Percentiles rank a stretch among this genome's conserved stretches.
Evolutionary conservation across 2,329 filamentous ascomycete genomes (phyloP).

Genomic region (Thelonectria olida): DNA sequence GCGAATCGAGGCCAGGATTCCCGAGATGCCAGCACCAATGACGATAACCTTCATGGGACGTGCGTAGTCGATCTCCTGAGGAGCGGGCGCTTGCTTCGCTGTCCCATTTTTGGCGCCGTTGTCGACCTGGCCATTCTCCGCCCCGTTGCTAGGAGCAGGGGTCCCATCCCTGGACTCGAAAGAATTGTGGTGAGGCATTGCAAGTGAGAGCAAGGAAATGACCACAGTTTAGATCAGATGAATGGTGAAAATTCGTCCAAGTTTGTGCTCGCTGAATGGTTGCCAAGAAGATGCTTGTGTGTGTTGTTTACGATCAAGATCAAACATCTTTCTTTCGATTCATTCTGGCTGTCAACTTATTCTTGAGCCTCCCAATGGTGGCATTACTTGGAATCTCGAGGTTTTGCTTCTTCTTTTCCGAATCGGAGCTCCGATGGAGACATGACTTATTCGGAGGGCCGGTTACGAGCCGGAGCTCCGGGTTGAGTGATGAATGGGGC

Average conservation of each 20-base stretch:
- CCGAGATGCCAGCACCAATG: constrained; percentile 2
- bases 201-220: not conserved
- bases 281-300: too few species aligned
- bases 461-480: not conserved
- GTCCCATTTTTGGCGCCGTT: not conserved
- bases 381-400: not conserved
- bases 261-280: too few species aligned
- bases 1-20: not conserved
- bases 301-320: too few species aligned
- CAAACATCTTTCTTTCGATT: too few species aligned
- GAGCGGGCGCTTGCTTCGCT: not conserved
- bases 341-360: not conserved
- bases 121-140: not conserved
- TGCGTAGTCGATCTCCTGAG: not conserved
- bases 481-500: not conserved
- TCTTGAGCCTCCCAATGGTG: not conserved
- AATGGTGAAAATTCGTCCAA: too few species aligned
- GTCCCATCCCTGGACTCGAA: not conserved
- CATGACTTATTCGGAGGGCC: not conserved
- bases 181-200: not conserved
- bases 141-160: not conserved
- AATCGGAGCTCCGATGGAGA: not conserved
- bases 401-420: not conserved
- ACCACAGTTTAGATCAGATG: not conserved
- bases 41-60: constrained; percentile 4